A percentile compares a stretch with the other conserved stretches of the same genome.
Evolutionary conservation across 305 asterid species (phyloP).

Genomic region (Stenogyne calaminthoides): DNA sequence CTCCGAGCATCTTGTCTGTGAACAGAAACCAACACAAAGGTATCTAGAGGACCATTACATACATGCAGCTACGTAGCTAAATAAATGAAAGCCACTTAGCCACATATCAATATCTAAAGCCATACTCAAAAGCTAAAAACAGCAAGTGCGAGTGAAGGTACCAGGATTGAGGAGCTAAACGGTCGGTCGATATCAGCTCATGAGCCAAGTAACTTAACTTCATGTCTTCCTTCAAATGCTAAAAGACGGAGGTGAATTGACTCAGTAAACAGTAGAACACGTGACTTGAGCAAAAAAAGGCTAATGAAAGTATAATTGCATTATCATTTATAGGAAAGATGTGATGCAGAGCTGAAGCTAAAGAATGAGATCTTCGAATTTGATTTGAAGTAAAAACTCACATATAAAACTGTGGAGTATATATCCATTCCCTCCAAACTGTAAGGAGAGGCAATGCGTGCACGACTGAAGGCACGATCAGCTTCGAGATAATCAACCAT

Average conservation of each 20-base stretch:
- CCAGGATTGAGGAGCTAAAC: conserved; percentile 97
- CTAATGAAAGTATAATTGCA: conserved; percentile 13
- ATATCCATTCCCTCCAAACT: conserved; percentile 94
- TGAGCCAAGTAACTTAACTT: conserved; percentile 95
- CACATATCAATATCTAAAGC: conserved; percentile 6
- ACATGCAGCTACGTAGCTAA: neutral
- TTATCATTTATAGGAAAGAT: conserved; percentile 15
- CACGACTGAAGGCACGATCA: conserved; percentile 84
- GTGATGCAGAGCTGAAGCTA: neutral
- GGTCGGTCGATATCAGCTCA: conserved; percentile 92
- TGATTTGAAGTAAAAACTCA: conserved; percentile 46
- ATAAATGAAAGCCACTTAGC: conserved; percentile 5
- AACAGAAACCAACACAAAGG: conserved; percentile 15
- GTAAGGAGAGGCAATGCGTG: conserved; percentile 79
- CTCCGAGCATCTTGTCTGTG: conserved; percentile 1
- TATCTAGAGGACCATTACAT: conserved; percentile 21
- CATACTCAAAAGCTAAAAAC: conserved; percentile 12
- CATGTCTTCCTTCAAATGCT: conserved; percentile 99
- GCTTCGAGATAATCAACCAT: conserved; percentile 96
- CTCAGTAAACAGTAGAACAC: conserved; percentile 16
- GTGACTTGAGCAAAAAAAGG: conserved; percentile 29
- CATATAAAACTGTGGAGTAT: conserved; percentile 90
- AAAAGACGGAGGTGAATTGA: conserved; percentile 33
- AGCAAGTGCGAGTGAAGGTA: conserved; percentile 33
- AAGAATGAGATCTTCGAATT: conserved; percentile 24